Conservation (phyloP, 768 basidiomycete genomes). For the Amanita fuliginea region DNA sequence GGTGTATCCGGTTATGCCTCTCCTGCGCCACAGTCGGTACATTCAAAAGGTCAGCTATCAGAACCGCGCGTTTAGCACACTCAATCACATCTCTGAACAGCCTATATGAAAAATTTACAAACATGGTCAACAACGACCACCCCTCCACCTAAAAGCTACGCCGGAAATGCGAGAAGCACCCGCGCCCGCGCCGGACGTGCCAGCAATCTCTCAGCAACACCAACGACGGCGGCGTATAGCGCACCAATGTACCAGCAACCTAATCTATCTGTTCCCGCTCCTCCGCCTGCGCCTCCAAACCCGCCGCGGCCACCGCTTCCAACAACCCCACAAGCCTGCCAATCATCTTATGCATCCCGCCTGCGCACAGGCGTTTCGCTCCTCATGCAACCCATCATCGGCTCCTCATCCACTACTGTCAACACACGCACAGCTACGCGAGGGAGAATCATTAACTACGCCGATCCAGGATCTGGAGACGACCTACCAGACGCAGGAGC, state of each 20-base stretch:
- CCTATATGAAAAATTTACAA: constrained; percentile 60
- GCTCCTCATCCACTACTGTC: constrained; percentile 25
- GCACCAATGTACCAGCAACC: constrained; percentile 26
- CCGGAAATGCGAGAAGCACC: constrained; percentile 27
- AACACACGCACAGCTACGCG: constrained; percentile 35
- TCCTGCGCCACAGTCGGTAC: constrained; percentile 25
- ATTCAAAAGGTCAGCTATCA: constrained; percentile 21
- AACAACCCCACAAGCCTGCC: constrained; percentile 55
- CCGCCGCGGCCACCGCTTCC: constrained; percentile 49
- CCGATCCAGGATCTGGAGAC: constrained; percentile 77
- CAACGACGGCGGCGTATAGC: constrained; percentile 14
- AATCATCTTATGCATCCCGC: constrained; percentile 82
- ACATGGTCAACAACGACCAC: constrained; percentile 56
- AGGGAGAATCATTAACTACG: constrained; percentile 73
- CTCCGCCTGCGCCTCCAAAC: constrained; percentile 28
- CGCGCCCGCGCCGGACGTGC: constrained; percentile 30
- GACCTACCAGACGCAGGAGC: constrained; percentile 75
- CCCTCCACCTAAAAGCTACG: constrained; percentile 34
- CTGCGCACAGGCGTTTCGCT: constrained; percentile 83
- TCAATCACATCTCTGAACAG: constrained; percentile 16
- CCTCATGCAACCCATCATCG: constrained; percentile 77
- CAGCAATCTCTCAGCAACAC: constrained; percentile 28
- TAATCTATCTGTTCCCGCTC: constrained; percentile 18
- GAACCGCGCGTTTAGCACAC: constrained; percentile 3
- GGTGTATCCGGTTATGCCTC: constrained; percentile 26